phyloP scores from a whole-genome alignment of 192 early-diverging fungal genomes.

The Coemansia sp. region DNA sequence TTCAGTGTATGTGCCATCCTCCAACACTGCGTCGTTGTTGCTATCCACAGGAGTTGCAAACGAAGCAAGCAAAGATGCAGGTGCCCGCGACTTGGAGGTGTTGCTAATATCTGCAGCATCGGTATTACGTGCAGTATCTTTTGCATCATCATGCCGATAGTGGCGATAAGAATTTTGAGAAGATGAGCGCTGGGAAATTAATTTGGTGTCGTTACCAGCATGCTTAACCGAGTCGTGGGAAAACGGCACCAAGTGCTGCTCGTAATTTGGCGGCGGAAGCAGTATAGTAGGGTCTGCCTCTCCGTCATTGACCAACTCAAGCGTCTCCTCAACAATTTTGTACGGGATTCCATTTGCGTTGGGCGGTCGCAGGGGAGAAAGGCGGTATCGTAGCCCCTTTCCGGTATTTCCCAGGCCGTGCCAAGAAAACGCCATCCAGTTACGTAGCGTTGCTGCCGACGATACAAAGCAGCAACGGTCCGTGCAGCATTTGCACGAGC shows the following conservation, averaged over 20 bases:
- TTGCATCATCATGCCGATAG: not conserved
- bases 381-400: not conserved
- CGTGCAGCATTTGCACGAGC: slow-evolving; percentile 29
- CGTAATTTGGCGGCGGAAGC: not conserved
- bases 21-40: slow-evolving; percentile 10
- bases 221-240: not conserved
- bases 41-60: not conserved
- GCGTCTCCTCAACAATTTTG: slow-evolving; percentile 16
- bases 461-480: slow-evolving; percentile 34
- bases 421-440: slow-evolving; percentile 24
- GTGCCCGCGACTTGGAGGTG: not conserved
- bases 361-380: not conserved
- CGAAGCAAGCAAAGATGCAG: not conserved
- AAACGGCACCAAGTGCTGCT: not conserved
- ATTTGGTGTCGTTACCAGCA: not conserved
- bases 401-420: not conserved
- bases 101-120: not conserved
- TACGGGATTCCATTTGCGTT: not conserved
- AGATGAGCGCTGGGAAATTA: not conserved
- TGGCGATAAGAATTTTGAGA: not conserved
- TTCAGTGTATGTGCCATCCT: slow-evolving; percentile 1
- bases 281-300: not conserved
- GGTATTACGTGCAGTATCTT: not conserved
- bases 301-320: slow-evolving; percentile 7
- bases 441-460: slow-evolving; percentile 23